A percentile compares a stretch with the other conserved stretches of the same genome.
phyloP scores from a whole-genome alignment of 352 stramenopile genomes.

The Phytophthora parvispora region DNA sequence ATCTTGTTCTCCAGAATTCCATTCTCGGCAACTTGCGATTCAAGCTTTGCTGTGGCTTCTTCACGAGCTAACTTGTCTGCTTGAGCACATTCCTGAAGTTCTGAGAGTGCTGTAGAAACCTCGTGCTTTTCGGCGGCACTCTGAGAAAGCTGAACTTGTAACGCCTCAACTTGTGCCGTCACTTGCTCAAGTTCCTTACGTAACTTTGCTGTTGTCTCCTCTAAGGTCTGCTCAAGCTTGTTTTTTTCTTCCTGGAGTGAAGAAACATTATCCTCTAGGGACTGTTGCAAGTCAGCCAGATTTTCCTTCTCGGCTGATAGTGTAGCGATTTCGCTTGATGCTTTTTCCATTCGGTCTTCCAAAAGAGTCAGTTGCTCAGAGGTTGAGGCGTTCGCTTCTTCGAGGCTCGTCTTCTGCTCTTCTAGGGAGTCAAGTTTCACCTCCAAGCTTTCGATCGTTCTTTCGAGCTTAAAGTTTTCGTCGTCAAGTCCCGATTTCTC shows the following conservation, averaged over 20 bases:
- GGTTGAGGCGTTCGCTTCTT: conserved; percentile 31
- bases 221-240: conserved; percentile 45
- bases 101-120: conserved; percentile 5
- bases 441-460: conserved; percentile 43
- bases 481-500: conserved; percentile 52
- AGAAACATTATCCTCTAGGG: conserved; percentile 46
- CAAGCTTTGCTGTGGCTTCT: conserved; percentile 29
- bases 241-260: conserved; percentile 48
- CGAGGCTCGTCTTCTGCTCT: conserved; percentile 49
- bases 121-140: conserved; percentile 30
- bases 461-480: conserved; percentile 48
- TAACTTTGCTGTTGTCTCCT: conserved; percentile 45
- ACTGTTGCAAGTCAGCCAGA: conserved; percentile 35
- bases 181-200: conserved; percentile 34
- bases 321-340: conserved; percentile 31
- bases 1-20: conserved; percentile 40
- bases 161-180: conserved; percentile 17
- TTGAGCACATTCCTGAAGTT: conserved; percentile 20
- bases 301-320: conserved; percentile 37
- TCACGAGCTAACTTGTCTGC: conserved; percentile 31
- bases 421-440: conserved; percentile 40
- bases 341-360: conserved; percentile 26
- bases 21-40: conserved; percentile 34
- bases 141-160: conserved; percentile 33
- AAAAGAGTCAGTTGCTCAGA: conserved; percentile 32